Base-by-base conservation (phyloP, 78 protist species). In the Dictyostelium capitatum region DNA sequence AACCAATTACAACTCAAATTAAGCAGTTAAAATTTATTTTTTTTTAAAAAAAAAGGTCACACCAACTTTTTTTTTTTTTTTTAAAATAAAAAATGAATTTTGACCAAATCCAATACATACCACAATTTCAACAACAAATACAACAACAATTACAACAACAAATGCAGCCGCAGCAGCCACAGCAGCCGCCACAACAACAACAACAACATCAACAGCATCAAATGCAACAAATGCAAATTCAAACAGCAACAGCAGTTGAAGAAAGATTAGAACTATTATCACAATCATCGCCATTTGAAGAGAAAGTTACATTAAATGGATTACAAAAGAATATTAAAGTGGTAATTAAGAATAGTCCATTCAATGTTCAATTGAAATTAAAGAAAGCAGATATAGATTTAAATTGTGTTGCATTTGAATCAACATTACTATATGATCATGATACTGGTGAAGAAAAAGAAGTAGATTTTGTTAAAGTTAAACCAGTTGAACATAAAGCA, bases 201-300 rank as follows among this genome's bases (percentile, higher is more conserved):
- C 17, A 19, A 73, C 56, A 73, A 15, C 14, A 30, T 6, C 47
- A 23, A 67, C 43, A 23, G 30, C 43, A 37, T 37, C 57, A 46
- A 74, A 23, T n/a, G 46, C 80, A 74, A 74, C 80, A 74, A 70
- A 70, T 70, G 78, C 32, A 30, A 46, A 32, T 37, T 67, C 75
- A 67, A 28, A 17, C 43, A 17, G 5, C 23, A n/a, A 75, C 56
- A 41, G 32, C 9, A 9, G 8, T 6, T 65, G 81, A 48, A 19
- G 83, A 74, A 48, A 43, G 84, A 74, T 77, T 87, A 14, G 93
- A 87, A 28, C 19, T 91, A 4, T 14, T 59, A 14, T 17, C 67
- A 17, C 95, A 91, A 67, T 69, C 82, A 15, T 83, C 95, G 47
- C 95, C 89, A 77, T 80, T 83, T 57, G 95, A 91, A 74, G 95